Evolutionary conservation across 73 alveolate species (phyloP), one percentile per base, ranked within the genome.

Genomic region (Urostyla sp.): DNA sequence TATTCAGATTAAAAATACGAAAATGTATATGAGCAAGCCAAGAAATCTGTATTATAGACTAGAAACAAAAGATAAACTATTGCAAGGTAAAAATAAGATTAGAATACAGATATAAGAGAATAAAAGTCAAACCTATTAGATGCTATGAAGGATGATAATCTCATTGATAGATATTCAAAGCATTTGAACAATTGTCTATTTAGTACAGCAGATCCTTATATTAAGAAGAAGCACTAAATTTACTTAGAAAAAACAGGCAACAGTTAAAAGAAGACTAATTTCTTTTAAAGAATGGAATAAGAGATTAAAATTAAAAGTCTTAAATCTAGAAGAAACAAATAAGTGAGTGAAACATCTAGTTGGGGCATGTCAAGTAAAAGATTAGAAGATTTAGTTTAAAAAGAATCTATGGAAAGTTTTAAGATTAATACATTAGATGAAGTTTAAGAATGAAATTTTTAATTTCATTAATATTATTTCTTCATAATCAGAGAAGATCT

Each of bases 101-200:
- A n/a, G 52, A 40, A 40, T 10, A 40, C 10, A 40, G 15, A 16
- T n/a, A n/a, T n/a, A n/a, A 28, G 26, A 30, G 83, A 49, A 7
- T 28, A 69, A 49, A 49, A 69, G 44, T 34, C 61, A 2, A 32
- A 28, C 4, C 23, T 49, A 24, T 20, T 55, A 15, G 83, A 69
- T 46, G 18, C 31, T 1, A 69, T 69, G 83, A 44, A 49, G n/a
- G 83, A 69, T 49, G 69, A 45, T n/a, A 69, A 69, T 18, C 40
- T 69, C 72, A 31, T 69, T 24, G 83, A 69, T 26, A 44, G 83
- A 16, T 69, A 69, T 32, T 48, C 72, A 24, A 69, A 69, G 60
- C 69, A 69, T 30, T 54, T 69, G 2, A 69, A 69, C 40, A 69
- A 48, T 3, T 44, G 67, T 30, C 27, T 69, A 8, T 69, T 69